phyloP scores from a whole-genome alignment of 495 filamentous ascomycete genomes.

The Corynascus novoguineensis region DNA sequence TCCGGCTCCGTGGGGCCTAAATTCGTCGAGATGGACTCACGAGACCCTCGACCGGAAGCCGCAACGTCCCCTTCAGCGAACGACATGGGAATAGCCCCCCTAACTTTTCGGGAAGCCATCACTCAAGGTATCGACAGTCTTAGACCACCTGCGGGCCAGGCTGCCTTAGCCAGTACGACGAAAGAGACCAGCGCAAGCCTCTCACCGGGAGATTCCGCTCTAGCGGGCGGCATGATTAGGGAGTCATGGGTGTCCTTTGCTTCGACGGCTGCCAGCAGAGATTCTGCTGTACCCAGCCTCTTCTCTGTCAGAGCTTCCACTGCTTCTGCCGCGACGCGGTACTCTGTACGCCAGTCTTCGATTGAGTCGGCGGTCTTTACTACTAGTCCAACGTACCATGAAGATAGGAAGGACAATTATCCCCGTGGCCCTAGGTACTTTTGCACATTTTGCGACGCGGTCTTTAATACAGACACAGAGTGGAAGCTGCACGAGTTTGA shows the following conservation, averaged over 20 bases:
- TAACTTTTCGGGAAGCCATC: not conserved
- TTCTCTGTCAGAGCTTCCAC: conserved; percentile 21
- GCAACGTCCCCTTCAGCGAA: not conserved
- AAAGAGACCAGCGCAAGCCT: not conserved
- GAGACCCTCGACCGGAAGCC: not conserved
- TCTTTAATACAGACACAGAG: conserved; percentile 18
- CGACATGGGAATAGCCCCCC: not conserved
- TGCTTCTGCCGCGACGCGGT: conserved; percentile 13
- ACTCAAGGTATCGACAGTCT: not conserved
- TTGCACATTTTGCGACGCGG: conserved; percentile 25
- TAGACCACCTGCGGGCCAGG: not conserved
- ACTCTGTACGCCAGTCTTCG: conserved; percentile 18
- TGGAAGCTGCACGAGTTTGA: conserved; percentile 24
- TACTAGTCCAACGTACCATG: conserved; percentile 13
- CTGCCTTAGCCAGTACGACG: not conserved
- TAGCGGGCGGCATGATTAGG: not conserved
- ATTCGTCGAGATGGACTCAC: not conserved
- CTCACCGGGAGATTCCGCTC: not conserved
- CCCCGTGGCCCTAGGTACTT: conserved; percentile 10
- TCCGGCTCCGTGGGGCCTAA: not conserved
- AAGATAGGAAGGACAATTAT: conserved; percentile 14
- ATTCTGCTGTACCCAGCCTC: conserved; percentile 22
- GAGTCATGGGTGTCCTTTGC: conserved; percentile 17
- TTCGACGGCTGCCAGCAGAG: conserved; percentile 16
- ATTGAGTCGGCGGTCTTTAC: conserved; percentile 20